Evolutionary conservation across 2,329 filamentous ascomycete species (phyloP).

Genomic region (Fusarium falciforme): DNA sequence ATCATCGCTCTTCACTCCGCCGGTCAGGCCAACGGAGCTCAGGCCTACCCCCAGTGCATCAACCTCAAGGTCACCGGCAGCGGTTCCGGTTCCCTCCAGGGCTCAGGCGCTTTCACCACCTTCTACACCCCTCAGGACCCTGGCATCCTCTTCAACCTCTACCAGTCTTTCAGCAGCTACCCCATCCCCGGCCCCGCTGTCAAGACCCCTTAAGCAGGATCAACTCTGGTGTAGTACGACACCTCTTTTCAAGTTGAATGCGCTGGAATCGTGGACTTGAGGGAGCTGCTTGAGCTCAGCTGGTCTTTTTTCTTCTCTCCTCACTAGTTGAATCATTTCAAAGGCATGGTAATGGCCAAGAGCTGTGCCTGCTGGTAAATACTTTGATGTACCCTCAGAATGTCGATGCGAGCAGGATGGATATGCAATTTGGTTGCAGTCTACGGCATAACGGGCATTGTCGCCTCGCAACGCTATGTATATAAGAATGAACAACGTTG

Average conservation of each 20-base stretch:
- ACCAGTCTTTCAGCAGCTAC: conserved; percentile 44
- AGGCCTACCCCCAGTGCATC: conserved; percentile 65
- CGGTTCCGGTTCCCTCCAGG: conserved; percentile 44
- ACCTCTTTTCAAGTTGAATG: neutral
- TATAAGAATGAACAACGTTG: neutral
- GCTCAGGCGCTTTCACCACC: conserved; percentile 46
- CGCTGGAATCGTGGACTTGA: neutral
- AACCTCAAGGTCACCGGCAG: conserved; percentile 60
- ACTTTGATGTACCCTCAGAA: neutral
- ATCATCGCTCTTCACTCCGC: conserved; percentile 66
- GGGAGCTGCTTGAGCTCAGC: neutral
- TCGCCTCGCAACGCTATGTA: neutral
- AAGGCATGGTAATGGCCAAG: neutral
- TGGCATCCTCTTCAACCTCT: conserved; percentile 52
- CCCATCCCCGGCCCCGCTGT: conserved; percentile 47
- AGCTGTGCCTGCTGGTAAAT: neutral
- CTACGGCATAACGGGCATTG: neutral
- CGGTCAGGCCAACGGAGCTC: conserved; percentile 53
- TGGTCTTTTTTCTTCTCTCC: neutral
- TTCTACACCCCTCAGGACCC: conserved; percentile 51
- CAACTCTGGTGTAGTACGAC: neutral
- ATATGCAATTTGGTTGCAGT: neutral
- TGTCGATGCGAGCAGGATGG: neutral
- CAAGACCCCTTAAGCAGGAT: conserved; percentile 17
- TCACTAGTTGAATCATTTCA: neutral